These are phyloP conservation scores for Dimocarpus longan DNA, from an alignment of 345 rosid species.

Conservation along the genomic window DNA sequence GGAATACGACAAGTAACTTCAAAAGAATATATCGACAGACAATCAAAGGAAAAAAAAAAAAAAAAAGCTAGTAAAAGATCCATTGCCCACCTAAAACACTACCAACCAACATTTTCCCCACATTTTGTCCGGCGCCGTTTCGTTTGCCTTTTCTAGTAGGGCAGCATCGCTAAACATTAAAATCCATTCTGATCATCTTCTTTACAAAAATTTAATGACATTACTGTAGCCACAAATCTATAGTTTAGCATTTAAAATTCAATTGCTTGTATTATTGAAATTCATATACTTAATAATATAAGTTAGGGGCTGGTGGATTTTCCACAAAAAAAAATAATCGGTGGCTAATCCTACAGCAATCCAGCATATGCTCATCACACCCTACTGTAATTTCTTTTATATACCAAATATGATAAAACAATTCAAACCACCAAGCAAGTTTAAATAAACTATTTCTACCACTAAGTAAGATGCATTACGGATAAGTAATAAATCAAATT, in stretches of 20 bases:
- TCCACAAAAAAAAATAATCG: too few species aligned
- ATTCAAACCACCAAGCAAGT: too few species aligned
- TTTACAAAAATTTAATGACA: too few species aligned
- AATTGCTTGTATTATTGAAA: too few species aligned
- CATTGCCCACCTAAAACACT: neutral
- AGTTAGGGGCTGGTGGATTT: neutral
- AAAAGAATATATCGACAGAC: slow-evolving; percentile 9
- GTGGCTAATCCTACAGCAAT: too few species aligned
- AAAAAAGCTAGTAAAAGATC: neutral
- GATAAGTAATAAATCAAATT: too few species aligned
- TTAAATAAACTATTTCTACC: too few species aligned
- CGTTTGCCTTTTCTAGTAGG: neutral
- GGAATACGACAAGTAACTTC: slow-evolving; percentile 33
- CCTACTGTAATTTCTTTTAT: too few species aligned
- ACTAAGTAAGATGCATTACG: too few species aligned
- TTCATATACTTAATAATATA: too few species aligned
- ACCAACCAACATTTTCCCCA: slow-evolving; percentile 3
- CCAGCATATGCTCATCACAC: too few species aligned
- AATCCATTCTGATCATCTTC: neutral
- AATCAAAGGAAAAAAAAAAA: slow-evolving; percentile 6
- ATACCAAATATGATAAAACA: too few species aligned
- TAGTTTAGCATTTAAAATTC: neutral
- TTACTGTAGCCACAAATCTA: neutral
- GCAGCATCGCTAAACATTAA: neutral
- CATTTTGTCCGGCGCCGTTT: neutral